phyloP scores from a whole-genome alignment of 1,284 basidiomycete species.

The Austropuccinia psidii region DNA sequence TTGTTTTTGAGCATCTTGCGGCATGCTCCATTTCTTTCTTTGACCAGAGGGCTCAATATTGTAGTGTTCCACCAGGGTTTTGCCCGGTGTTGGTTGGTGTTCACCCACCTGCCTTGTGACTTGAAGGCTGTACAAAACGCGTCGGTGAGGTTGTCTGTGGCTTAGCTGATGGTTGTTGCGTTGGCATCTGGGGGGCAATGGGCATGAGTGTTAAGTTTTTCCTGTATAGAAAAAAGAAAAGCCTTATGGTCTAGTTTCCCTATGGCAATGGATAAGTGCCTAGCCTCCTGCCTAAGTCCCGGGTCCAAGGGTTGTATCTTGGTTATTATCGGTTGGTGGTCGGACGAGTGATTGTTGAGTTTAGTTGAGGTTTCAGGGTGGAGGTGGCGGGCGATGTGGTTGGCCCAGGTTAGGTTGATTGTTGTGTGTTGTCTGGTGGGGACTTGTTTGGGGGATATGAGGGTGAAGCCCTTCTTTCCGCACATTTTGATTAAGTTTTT shows the following conservation, averaged over 20 bases:
- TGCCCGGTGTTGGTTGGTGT: background rate
- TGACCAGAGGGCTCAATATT: background rate
- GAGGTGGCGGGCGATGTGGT: background rate
- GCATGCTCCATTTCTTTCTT: background rate
- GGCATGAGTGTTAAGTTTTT: background rate
- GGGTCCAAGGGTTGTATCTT: background rate
- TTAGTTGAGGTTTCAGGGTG: background rate
- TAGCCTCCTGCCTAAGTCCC: background rate
- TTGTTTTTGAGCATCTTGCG: background rate
- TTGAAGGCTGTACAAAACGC: background rate
- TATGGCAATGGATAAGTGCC: background rate
- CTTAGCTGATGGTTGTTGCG: background rate
- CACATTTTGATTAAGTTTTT: background rate
- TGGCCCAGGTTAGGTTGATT: background rate
- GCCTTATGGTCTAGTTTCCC: background rate
- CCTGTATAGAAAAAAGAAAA: too few relatives aligned
- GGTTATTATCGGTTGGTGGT: background rate
- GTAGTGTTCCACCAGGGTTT: background rate
- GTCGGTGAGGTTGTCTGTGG: background rate
- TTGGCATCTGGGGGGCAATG: background rate
- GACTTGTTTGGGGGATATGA: constrained; percentile 9
- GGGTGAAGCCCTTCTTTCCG: background rate
- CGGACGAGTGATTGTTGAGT: background rate
- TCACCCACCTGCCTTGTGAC: background rate
- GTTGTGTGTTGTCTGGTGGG: background rate